Evolutionary conservation across 805 yeast species (phyloP).

Genomic region (Saccharomycopsis vini): DNA sequence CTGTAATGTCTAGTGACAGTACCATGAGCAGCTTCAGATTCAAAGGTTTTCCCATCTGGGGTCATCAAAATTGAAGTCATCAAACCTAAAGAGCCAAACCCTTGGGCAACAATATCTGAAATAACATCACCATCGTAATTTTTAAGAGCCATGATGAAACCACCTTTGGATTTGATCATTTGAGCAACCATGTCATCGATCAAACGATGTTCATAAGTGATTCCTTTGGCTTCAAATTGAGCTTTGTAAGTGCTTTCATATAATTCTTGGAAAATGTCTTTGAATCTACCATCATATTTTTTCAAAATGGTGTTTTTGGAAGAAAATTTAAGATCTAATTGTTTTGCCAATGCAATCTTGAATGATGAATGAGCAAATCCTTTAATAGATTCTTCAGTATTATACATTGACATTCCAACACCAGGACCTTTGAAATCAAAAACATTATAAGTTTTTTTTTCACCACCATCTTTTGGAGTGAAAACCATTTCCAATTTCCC

Average conservation of each 20-base stretch:
- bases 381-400: slow-evolving; percentile 81
- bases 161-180: slow-evolving; percentile 94
- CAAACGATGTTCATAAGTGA: slow-evolving; percentile 94
- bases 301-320: slow-evolving; percentile 94
- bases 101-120: slow-evolving; percentile 95
- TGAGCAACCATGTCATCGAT: slow-evolving; percentile 99
- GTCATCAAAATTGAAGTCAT: slow-evolving; percentile 96
- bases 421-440: slow-evolving; percentile 59
- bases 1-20: slow-evolving; percentile 96
- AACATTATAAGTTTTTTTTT: slow-evolving; percentile 47
- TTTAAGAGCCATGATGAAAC: slow-evolving; percentile 91
- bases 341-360: slow-evolving; percentile 72
- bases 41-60: slow-evolving; percentile 95
- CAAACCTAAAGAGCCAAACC: slow-evolving; percentile 91
- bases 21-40: slow-evolving; percentile 98
- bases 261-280: slow-evolving; percentile 81
- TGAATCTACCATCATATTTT: slow-evolving; percentile 90
- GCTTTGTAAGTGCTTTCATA: slow-evolving; percentile 62
- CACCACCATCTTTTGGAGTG: slow-evolving; percentile 58
- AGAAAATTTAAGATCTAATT: slow-evolving; percentile 73
- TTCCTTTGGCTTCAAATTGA: slow-evolving; percentile 68
- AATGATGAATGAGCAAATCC: slow-evolving; percentile 94
- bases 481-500: slow-evolving; percentile 74
- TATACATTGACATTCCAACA: slow-evolving; percentile 89
- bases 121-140: slow-evolving; percentile 98